These are phyloP conservation scores for Spathaspora girioi DNA, from an alignment of 805 yeast species.

Conservation along the genomic window DNA sequence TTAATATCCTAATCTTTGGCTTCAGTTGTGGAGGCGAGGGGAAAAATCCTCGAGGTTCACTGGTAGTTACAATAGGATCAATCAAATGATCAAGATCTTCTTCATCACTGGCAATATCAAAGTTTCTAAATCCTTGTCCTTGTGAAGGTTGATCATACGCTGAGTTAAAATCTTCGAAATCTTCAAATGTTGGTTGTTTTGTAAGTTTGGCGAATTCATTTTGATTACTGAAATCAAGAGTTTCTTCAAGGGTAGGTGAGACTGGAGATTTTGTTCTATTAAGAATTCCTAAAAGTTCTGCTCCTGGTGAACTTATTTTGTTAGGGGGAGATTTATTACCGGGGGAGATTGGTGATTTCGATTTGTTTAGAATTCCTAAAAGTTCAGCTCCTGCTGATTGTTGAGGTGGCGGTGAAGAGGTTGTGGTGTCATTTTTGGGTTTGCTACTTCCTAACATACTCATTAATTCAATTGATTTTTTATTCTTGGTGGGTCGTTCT, in stretches of 20 bases:
- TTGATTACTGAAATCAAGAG: background rate
- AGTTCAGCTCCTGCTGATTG: constrained; percentile 1
- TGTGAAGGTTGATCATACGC: constrained; percentile 21
- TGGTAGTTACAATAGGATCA: constrained; percentile 1
- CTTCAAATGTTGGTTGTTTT: constrained; percentile 19
- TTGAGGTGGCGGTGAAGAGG: background rate
- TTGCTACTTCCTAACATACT: constrained; percentile 7
- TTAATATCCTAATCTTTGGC: constrained; percentile 19
- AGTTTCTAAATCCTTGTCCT: constrained; percentile 13
- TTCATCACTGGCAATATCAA: constrained; percentile 36
- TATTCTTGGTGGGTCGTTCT: constrained; percentile 2
- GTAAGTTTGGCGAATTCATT: background rate
- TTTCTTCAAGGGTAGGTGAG: background rate
- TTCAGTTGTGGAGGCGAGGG: background rate
- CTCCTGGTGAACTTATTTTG: background rate
- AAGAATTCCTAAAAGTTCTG: background rate
- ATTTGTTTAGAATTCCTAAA: background rate
- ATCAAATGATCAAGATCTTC: constrained; percentile 19
- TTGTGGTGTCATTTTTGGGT: constrained; percentile 3
- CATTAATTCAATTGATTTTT: constrained; percentile 10
- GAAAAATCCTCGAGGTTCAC: background rate
- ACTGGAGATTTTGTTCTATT: background rate
- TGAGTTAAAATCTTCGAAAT: constrained; percentile 32
- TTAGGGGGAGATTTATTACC: background rate
- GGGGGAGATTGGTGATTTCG: background rate